phyloP scores from a whole-genome alignment of 257 asterid genomes.

The Nicotiana tabacum region DNA sequence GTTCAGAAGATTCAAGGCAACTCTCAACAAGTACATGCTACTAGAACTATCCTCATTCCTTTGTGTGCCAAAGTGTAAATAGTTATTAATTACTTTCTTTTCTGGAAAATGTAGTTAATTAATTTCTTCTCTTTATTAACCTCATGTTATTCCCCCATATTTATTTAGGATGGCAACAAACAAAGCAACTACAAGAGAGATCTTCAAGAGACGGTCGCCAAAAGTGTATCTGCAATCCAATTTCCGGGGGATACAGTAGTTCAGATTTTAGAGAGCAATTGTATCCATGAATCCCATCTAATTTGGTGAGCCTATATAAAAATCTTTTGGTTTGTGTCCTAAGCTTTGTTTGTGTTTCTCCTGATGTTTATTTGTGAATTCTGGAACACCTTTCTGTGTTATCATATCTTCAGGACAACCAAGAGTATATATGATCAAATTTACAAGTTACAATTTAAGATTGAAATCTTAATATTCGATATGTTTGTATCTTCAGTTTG shows the following conservation, averaged over 20 bases:
- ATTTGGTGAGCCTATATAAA: neutral
- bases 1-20: neutral
- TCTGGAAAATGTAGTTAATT: neutral
- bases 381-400: neutral
- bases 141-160: neutral
- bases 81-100: neutral
- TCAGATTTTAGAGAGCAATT: conserved; percentile 1
- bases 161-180: conserved; percentile 3
- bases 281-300: neutral
- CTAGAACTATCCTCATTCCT: neutral
- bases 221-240: neutral
- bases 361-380: neutral
- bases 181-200: neutral
- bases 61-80: neutral
- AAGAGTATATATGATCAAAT: neutral
- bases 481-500: neutral
- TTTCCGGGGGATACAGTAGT: neutral
- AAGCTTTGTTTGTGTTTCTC: neutral
- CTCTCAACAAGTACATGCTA: neutral
- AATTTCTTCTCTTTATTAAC: neutral
- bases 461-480: neutral
- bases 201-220: neutral
- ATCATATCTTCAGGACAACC: neutral
- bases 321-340: neutral
- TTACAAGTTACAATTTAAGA: neutral